Base-by-base conservation (phyloP, 1,139 yeast species). In the Pichia sp. region DNA sequence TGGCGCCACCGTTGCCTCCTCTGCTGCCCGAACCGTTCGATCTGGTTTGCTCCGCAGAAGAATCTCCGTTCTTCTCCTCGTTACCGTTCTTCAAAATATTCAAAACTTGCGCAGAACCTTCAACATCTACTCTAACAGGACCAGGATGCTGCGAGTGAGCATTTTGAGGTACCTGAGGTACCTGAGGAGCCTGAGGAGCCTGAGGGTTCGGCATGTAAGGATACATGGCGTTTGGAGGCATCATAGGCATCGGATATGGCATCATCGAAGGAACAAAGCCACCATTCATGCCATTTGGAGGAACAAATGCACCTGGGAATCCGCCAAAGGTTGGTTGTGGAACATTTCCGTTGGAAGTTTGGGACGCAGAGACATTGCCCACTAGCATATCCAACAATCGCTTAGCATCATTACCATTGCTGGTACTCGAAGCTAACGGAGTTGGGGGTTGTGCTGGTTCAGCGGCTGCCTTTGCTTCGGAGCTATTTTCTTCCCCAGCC, bases 331-430 rank as follows among this genome's bases (percentile, higher is more conserved):
- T 5, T 45, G 38, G 48, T 57, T 52, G 23, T 49, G 31, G 48
- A 16, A 44, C 11, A 30, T 16, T 8, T 29, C n/a, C 23, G 10
- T 7, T 45, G 13, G 45, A 23, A 8, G 50, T 5, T 15, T 11
- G 38, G 30, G 57, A 73, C n/a, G 47, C 70, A 57, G 71, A 61
- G 53, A 81, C 66, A 53, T 62, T 63, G 15, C 63, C 64, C 47
- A 68, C 54, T 15, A 66, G 61, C 36, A 67, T 59, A 42, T 67
- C 63, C 56, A 59, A 66, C 23, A 68, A 56, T 29, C 59, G 64
- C 41, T 64, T 59, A 2, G 63, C 69, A n/a, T 62, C 58, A 11
- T 50, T 32, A 8, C 43, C 44, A 16, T 49, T 45, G 5, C 42
- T 38, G 7, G 52, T 42, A 5, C 47, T 38, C 8, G 45, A 4